These are phyloP conservation scores for Penicillium flavigenum DNA, from an alignment of 495 filamentous ascomycete species.

Conservation along the genomic window DNA sequence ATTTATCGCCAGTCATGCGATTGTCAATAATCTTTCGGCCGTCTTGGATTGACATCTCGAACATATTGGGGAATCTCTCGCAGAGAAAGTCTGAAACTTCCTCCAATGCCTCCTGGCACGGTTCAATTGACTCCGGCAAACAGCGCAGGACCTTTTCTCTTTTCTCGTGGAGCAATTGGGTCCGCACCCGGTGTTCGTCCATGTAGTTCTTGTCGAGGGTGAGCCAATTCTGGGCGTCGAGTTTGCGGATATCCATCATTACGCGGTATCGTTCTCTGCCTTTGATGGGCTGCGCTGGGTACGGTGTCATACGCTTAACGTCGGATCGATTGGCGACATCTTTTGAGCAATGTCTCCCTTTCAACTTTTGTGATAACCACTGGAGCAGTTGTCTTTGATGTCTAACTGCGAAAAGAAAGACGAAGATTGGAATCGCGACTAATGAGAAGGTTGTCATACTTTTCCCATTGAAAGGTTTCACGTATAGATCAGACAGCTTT, in stretches of 20 bases:
- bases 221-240: slow-evolving; percentile 55
- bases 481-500: neutral
- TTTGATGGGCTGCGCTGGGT: slow-evolving; percentile 46
- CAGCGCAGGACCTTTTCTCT: slow-evolving; percentile 48
- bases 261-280: slow-evolving; percentile 48
- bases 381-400: slow-evolving; percentile 36
- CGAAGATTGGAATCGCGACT: slow-evolving; percentile 33
- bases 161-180: slow-evolving; percentile 41
- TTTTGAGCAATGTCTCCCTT: slow-evolving; percentile 14
- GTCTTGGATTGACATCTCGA: slow-evolving; percentile 35
- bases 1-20: slow-evolving; percentile 50
- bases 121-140: slow-evolving; percentile 49
- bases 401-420: slow-evolving; percentile 47
- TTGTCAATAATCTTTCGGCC: slow-evolving; percentile 43
- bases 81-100: slow-evolving; percentile 52
- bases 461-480: slow-evolving; percentile 17
- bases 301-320: slow-evolving; percentile 41
- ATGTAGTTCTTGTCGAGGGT: slow-evolving; percentile 54
- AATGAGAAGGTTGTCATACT: slow-evolving; percentile 41
- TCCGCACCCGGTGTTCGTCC: slow-evolving; percentile 47
- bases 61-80: slow-evolving; percentile 47
- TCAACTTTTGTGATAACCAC: slow-evolving; percentile 16
- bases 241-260: slow-evolving; percentile 55
- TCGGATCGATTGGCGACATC: slow-evolving; percentile 27
- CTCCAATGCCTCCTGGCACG: slow-evolving; percentile 52